Percentiles rank a stretch among this genome's conserved stretches.
phyloP scores from a whole-genome alignment of 352 stramenopile species.

The Pythium myriotylum region DNA sequence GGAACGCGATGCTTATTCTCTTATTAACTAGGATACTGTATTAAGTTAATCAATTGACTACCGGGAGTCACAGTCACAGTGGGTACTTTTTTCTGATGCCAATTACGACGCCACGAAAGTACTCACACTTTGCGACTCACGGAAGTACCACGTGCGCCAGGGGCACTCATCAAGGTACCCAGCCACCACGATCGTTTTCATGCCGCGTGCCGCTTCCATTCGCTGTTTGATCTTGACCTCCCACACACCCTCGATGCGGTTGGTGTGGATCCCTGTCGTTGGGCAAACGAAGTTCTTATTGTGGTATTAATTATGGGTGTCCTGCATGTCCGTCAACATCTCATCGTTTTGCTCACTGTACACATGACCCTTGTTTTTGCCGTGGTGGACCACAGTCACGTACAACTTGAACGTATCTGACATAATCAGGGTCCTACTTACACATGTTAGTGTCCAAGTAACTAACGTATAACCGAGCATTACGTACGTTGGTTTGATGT shows the following conservation, averaged over 20 bases:
- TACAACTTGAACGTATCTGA: conserved; percentile 31
- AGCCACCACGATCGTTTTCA: neutral
- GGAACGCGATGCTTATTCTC: too few species aligned
- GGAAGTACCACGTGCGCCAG: conserved; percentile 7
- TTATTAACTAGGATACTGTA: too few species aligned
- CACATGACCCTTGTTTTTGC: neutral
- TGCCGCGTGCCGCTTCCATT: conserved; percentile 18
- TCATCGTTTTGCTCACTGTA: neutral
- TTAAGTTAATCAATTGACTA: too few species aligned
- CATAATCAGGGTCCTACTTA: conserved; percentile 22
- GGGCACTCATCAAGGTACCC: conserved; percentile 23
- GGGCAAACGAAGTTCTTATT: conserved; percentile 14
- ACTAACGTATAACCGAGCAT: neutral
- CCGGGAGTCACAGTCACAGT: too few species aligned
- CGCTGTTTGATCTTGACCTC: conserved; percentile 16
- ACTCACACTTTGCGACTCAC: too few species aligned
- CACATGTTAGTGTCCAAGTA: neutral
- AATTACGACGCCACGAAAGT: too few species aligned
- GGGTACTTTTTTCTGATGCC: too few species aligned
- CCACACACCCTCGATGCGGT: conserved; percentile 23
- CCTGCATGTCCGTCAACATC: neutral
- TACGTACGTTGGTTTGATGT: conserved; percentile 5
- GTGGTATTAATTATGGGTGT: conserved; percentile 18
- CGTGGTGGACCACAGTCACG: too few species aligned
- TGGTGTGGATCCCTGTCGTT: conserved; percentile 16